Evolutionary conservation across 805 yeast genomes (phyloP).

Genomic region (Wickerhamiella domercqiae): DNA sequence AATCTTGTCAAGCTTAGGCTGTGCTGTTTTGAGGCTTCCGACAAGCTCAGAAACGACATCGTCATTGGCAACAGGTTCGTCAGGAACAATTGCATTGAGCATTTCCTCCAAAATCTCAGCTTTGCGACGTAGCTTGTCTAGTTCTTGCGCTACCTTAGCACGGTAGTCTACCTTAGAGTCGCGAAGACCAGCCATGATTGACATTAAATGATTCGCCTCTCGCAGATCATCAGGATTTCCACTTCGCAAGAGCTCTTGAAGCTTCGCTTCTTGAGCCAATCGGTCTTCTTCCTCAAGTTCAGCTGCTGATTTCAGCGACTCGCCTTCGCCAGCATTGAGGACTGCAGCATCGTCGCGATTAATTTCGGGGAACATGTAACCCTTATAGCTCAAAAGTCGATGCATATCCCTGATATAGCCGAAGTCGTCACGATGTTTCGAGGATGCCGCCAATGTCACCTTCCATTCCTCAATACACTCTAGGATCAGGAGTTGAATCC

Average conservation of each 20-base stretch:
- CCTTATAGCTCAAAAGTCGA: constrained; percentile 73
- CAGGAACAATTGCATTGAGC: constrained; percentile 31
- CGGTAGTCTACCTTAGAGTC: constrained; percentile 61
- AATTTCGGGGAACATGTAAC: constrained; percentile 85
- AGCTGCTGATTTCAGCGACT: constrained; percentile 63
- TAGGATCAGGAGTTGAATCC: constrained; percentile 69
- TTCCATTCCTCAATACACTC: constrained; percentile 96
- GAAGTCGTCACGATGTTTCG: constrained; percentile 80
- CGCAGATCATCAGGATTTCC: constrained; percentile 91
- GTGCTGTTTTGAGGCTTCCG: constrained; percentile 63
- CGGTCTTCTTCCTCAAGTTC: constrained; percentile 89
- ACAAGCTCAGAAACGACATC: constrained; percentile 74
- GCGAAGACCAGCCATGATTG: constrained; percentile 94
- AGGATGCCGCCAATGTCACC: constrained; percentile 80
- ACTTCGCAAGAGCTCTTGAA: constrained; percentile 87
- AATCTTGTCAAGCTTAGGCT: constrained; percentile 73
- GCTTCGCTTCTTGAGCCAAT: constrained; percentile 82
- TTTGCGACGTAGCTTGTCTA: constrained; percentile 70
- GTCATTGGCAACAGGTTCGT: constrained; percentile 29
- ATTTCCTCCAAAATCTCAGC: constrained; percentile 78
- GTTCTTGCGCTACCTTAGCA: constrained; percentile 67
- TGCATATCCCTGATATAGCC: constrained; percentile 94
- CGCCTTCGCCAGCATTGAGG: constrained; percentile 61
- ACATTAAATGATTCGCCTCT: constrained; percentile 95
- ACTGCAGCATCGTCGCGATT: constrained; percentile 86